Evolutionary conservation across 441 rosid species (phyloP), one percentile per base, ranked within the genome.

Genomic region (Biscutella laevigata): DNA sequence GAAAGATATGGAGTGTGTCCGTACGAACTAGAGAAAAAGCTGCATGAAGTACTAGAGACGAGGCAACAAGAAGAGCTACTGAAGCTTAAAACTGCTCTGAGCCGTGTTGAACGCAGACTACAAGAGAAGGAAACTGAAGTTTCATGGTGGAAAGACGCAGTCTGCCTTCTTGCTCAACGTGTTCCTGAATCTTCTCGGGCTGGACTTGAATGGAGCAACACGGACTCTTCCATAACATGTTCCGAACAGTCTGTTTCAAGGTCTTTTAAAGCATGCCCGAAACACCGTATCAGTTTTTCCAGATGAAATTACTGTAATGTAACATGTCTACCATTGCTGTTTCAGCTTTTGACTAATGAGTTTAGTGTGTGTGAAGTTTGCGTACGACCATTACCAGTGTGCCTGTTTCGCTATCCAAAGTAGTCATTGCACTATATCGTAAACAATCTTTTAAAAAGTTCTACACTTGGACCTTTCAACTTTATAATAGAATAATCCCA

Each of bases 141-240:
- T 48, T 76, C 76, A 6, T 79, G 89, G 96, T 88, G 91, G 96
- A 85, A 81, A 73, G 88, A 79, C 58, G 78, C 87, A 5, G 86
- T 87, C 6, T 40, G 55, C 30, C 59, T 84, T 22, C 50, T 82
- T 44, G 71, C 86, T 22, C 64, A 46, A 57, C 83, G 78, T 61
- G 72, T 71, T 53, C 63, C 74, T 12, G 80, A 74, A 29, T 45
- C 80, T 59, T 66, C 77, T 53, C 50, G 57, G 26, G 16, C 56
- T 37, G 66, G 47, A 30, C 17, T 66, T 25, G 66, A 66, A 15
- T 66, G 51, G 66, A 45, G 61, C 45, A 53, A 44, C 27, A 12
- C 1, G 0, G 61, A 66, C 33, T 46, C 56, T 19, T 45, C 44
- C 9, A n/a, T n/a, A n/a, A 19, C 40, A 26, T n/a, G 5, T 38